Conservation (phyloP, 208 protist genomes). For the Polymyxa betae region DNA sequence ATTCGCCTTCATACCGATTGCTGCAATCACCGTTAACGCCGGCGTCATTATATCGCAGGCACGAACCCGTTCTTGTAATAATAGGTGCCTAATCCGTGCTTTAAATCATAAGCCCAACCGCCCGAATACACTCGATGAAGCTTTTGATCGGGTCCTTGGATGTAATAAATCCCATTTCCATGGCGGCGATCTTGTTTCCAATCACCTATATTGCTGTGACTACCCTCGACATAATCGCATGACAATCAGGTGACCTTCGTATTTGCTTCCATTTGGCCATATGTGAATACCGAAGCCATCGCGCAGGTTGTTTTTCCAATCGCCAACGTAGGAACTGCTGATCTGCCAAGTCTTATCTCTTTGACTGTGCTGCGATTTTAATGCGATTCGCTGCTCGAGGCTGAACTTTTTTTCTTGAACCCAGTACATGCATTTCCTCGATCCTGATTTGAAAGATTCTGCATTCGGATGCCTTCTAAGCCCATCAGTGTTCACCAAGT, state of each 20-base stretch:
- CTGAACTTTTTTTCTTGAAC: not conserved
- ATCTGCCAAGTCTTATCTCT: not conserved
- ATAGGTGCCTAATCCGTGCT: not conserved
- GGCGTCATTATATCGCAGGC: not conserved
- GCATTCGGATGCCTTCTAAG: too few relatives aligned
- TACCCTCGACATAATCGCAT: not conserved
- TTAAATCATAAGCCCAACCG: not conserved
- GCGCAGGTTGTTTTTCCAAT: not conserved
- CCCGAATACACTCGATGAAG: not conserved
- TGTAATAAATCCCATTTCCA: not conserved
- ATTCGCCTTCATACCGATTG: not conserved
- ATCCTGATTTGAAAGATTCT: too few relatives aligned
- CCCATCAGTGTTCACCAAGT: too few relatives aligned
- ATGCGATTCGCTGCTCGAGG: not conserved
- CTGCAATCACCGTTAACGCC: too few relatives aligned
- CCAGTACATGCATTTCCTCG: constrained; percentile 1
- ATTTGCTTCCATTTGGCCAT: constrained; percentile 20
- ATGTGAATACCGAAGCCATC: not conserved
- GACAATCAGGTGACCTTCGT: not conserved
- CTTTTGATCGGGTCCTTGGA: not conserved
- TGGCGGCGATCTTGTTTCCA: not conserved
- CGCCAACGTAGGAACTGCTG: not conserved
- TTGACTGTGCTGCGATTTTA: not conserved
- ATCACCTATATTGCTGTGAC: not conserved
- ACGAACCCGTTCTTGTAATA: not conserved